Percentiles rank a stretch among this genome's conserved stretches.
These are phyloP conservation scores for Ceratocystis variospora DNA, from an alignment of 2,329 filamentous ascomycete species.

Conservation along the genomic window DNA sequence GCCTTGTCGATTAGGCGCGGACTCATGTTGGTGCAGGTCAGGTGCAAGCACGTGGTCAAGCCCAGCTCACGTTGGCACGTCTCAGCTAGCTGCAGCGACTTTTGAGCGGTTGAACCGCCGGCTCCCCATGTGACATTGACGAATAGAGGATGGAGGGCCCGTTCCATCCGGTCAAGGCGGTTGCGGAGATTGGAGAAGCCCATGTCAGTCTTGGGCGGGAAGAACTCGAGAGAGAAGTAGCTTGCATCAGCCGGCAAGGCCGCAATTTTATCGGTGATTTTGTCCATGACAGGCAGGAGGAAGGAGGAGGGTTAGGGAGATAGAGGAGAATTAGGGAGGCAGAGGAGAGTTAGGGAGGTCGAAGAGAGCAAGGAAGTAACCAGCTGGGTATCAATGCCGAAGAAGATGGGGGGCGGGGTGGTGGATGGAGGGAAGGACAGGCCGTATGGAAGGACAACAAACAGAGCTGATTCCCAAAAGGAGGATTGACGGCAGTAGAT, in stretches of 20 bases:
- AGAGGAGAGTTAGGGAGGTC: background rate
- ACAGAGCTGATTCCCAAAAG: background rate
- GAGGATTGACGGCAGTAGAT: background rate
- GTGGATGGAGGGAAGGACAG: background rate
- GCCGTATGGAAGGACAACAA: background rate
- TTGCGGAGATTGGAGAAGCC: slow-evolving; percentile 88
- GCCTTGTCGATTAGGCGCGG: slow-evolving; percentile 72
- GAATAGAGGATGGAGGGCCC: slow-evolving; percentile 79
- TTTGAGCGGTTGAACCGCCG: slow-evolving; percentile 77
- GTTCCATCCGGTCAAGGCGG: slow-evolving; percentile 87
- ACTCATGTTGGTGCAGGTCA: slow-evolving; percentile 98
- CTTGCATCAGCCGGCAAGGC: slow-evolving; percentile 65
- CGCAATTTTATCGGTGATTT: slow-evolving; percentile 90
- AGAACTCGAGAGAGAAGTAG: slow-evolving; percentile 98
- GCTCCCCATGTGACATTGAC: slow-evolving; percentile 98
- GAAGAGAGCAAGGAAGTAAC: background rate
- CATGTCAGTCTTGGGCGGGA: slow-evolving; percentile 93
- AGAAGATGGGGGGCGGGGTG: background rate
- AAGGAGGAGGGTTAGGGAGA: background rate
- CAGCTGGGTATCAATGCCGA: too few species aligned
- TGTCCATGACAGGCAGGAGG: slow-evolving; percentile 42
- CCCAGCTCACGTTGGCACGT: slow-evolving; percentile 85
- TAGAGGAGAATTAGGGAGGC: background rate
- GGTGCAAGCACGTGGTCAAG: slow-evolving; percentile 84
- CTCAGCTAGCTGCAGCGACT: slow-evolving; percentile 88